Base-by-base conservation (phyloP, 345 rosid species). In the Zanthoxylum bungeanum region DNA sequence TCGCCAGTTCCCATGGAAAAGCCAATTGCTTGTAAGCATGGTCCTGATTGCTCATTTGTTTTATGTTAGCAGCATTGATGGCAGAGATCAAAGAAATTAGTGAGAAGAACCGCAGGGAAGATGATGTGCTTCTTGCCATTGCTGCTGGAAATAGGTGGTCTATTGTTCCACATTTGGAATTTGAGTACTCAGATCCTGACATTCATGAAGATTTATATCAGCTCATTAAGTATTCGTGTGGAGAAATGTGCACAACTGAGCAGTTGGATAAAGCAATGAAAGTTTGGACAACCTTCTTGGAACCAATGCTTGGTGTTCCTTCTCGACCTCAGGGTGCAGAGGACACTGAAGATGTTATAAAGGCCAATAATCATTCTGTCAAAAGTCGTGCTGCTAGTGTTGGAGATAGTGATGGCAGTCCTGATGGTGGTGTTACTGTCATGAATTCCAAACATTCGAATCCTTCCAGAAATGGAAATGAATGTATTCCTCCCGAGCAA, bases 261-360 rank as follows among this genome's bases (percentile, higher is more conserved):
- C 96, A 91, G 85, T 73, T 89, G 70, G 96, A 91, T 76, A 89
- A 91, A 81, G 91, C 91, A 62, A 87, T 92, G 89, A 92, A 87
- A 76, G 82, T 95, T 53, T 95, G 99, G 98, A 92, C 90, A 63
- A 88, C 90, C n/a, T 91, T 95, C 78, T 75, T 95, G 81, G 99
- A 92, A 70, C 99, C 97, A 50, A 68, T 88, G 68, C 79, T 92
- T 42, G 94, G 96, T 59, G 90, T 88, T 82, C 85, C 97, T 78
- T 81, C 86, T 71, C 90, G 98, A 30, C 89, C 96, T 78, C 91
- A 85, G 70, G 96, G 96, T 75, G 83, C 91, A 25, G 94, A 89
- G 85, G 94, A 92, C 80, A 87, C 78, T 58, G 91, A 91, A 82
- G 97, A 88, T 81, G 90, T 77, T 69, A 84, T 85, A 44, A 90